These are phyloP conservation scores for Hyphopichia wangnamkhiaoensis DNA, from an alignment of 1,139 yeast species.

Conservation along the genomic window DNA sequence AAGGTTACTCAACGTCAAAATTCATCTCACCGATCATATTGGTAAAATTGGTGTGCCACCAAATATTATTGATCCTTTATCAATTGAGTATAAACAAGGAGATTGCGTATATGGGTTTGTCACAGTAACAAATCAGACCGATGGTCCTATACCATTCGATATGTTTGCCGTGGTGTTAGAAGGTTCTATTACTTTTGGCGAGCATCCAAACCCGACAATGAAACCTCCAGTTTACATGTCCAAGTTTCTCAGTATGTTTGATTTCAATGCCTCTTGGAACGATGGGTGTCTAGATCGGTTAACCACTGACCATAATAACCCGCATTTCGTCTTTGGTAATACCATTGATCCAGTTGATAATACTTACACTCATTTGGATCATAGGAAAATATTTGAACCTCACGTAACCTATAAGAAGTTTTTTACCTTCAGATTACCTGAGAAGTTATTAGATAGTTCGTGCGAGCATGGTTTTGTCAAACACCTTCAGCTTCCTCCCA, in stretches of 20 bases:
- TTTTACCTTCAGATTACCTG: conserved; percentile 42
- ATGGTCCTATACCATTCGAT: conserved; percentile 35
- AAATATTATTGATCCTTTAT: conserved; percentile 28
- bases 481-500: conserved; percentile 40
- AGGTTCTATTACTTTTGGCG: conserved; percentile 31
- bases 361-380: conserved; percentile 27
- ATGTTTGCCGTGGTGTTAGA: conserved; percentile 43
- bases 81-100: conserved; percentile 38
- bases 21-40: conserved; percentile 31
- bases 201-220: conserved; percentile 16
- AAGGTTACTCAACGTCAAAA: conserved; percentile 27
- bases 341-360: conserved; percentile 34
- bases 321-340: conserved; percentile 18
- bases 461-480: conserved; percentile 38
- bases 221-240: conserved; percentile 17
- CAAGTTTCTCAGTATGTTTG: conserved; percentile 40
- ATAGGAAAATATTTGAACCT: conserved; percentile 31
- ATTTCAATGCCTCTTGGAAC: conserved; percentile 45
- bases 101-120: conserved; percentile 43
- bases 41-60: conserved; percentile 34
- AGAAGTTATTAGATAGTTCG: conserved; percentile 35
- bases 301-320: conserved; percentile 28
- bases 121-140: conserved; percentile 33
- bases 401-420: conserved; percentile 39
- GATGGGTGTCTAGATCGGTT: conserved; percentile 36